Evolutionary conservation across 345 rosid species (phyloP).

Genomic region (Conringia planisiliqua): DNA sequence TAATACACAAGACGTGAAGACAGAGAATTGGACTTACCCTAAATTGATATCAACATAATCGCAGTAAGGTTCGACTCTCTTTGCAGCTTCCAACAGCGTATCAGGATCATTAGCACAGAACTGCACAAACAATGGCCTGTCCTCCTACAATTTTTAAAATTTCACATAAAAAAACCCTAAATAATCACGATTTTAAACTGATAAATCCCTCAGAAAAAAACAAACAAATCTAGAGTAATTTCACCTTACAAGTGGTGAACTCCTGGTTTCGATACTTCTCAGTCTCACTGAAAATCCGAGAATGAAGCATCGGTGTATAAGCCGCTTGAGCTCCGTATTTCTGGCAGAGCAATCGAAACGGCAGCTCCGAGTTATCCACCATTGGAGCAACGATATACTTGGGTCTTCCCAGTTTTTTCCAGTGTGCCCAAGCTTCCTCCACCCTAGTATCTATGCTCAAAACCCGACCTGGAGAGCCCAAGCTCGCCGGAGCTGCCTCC

Average conservation of each 20-base stretch:
- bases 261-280: slow-evolving; percentile 77
- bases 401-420: slow-evolving; percentile 75
- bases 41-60: slow-evolving; percentile 95
- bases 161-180: neutral
- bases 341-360: slow-evolving; percentile 88
- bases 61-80: slow-evolving; percentile 69
- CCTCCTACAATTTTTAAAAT: slow-evolving; percentile 57
- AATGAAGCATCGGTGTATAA: slow-evolving; percentile 93
- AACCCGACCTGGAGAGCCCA: slow-evolving; percentile 33
- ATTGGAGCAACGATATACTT: slow-evolving; percentile 87
- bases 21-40: slow-evolving; percentile 47
- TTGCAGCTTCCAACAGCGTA: slow-evolving; percentile 69
- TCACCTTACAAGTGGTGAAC: slow-evolving; percentile 86
- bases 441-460: slow-evolving; percentile 42
- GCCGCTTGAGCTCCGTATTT: slow-evolving; percentile 94
- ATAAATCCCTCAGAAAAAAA: neutral
- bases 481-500: slow-evolving; percentile 14
- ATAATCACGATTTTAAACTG: neutral
- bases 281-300: slow-evolving; percentile 71
- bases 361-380: slow-evolving; percentile 98
- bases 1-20: neutral
- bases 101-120: slow-evolving; percentile 96
- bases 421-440: slow-evolving; percentile 85
- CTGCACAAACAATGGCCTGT: slow-evolving; percentile 91
- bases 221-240: neutral